Base-by-base conservation (phyloP, 495 filamentous ascomycete species). In the Hapsidospora chrysogenum region DNA sequence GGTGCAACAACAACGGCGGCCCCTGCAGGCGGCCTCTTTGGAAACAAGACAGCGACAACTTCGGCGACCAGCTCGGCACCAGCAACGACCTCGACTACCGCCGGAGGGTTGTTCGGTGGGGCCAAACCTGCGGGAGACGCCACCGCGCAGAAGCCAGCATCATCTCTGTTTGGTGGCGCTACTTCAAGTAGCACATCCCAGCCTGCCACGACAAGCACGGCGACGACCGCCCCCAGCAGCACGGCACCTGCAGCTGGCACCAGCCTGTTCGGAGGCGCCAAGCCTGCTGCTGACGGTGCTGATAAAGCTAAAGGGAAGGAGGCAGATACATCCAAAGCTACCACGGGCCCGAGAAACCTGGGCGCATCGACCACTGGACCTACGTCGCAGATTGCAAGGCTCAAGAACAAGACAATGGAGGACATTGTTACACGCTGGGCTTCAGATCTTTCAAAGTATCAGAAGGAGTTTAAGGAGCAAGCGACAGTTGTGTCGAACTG, bases 401-500 rank as follows among this genome's bases (percentile, higher is more conserved):
- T 99, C 15, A 93, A 92, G 62, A 92, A 93, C 51, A 96, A 92
- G 61, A 92, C 87, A 1, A 96, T 99, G 87, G 89, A 96, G 48
- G 92, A 99, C 52, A 96, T 99, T 44, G 85, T 99, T 47, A 94
- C 80, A n/a, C 73, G 83, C 13, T 99, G 92, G 92, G 89, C 89
- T 0, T 78, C 82, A 0, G 89, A 96, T 49, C 70, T 96, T 18
- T 76, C 82, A 38, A 89, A 92, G 48, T 94, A 96, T 50, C 86
- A 95, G 50, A 85, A 87, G 49, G 82, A 93, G 30, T 99, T 96
- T 62, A 80, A 85, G 37, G 64, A 74, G 3, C 85, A 95, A 50
- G 92, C 92, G 0, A 57, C 74, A 38, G 79, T 86, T 45, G 81
- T 96, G 11, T 76, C 85, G 16, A 63, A 71, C 31, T 99, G 92